Evolutionary conservation across 108 stramenopile species (phyloP).

Genomic region (Skeletonema grethae): DNA sequence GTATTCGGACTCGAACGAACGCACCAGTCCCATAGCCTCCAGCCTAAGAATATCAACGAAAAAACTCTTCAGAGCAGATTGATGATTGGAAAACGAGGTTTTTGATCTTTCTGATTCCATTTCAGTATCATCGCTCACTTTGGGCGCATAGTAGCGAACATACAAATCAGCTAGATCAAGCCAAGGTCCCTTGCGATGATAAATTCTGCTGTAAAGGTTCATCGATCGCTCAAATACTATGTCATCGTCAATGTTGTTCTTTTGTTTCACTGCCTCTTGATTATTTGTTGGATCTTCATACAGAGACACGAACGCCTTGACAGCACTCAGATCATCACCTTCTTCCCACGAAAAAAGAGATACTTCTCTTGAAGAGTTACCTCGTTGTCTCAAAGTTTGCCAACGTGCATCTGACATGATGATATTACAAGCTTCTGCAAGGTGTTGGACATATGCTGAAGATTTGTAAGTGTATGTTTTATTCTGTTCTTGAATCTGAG

Average conservation of each 20-base stretch:
- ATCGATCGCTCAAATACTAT: slow-evolving; percentile 58
- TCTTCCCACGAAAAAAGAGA: slow-evolving; percentile 69
- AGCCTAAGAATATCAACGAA: slow-evolving; percentile 59
- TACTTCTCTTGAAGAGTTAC: not conserved
- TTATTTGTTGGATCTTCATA: slow-evolving; percentile 28
- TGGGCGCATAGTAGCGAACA: slow-evolving; percentile 69
- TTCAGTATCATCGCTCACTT: not conserved
- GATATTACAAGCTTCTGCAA: slow-evolving; percentile 75
- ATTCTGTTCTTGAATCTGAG: not conserved
- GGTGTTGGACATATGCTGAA: slow-evolving; percentile 81
- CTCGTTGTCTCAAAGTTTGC: slow-evolving; percentile 25
- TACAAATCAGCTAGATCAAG: slow-evolving; percentile 76
- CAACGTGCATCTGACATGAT: slow-evolving; percentile 73
- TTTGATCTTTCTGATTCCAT: not conserved
- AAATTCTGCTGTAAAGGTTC: slow-evolving; percentile 73
- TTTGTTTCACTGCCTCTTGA: not conserved
- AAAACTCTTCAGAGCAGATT: slow-evolving; percentile 22
- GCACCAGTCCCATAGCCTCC: slow-evolving; percentile 65
- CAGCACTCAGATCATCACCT: slow-evolving; percentile 78
- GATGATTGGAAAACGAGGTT: slow-evolving; percentile 1
- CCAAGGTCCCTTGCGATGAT: slow-evolving; percentile 82
- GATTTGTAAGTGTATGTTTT: slow-evolving; percentile 28
- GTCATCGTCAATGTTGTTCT: slow-evolving; percentile 1
- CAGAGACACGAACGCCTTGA: slow-evolving; percentile 53
- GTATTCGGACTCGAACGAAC: slow-evolving; percentile 71